Evolutionary conservation across 1,139 yeast species (phyloP), one percentile per base, ranked within the genome.

Genomic region (Trichomonascaceae sp.): DNA sequence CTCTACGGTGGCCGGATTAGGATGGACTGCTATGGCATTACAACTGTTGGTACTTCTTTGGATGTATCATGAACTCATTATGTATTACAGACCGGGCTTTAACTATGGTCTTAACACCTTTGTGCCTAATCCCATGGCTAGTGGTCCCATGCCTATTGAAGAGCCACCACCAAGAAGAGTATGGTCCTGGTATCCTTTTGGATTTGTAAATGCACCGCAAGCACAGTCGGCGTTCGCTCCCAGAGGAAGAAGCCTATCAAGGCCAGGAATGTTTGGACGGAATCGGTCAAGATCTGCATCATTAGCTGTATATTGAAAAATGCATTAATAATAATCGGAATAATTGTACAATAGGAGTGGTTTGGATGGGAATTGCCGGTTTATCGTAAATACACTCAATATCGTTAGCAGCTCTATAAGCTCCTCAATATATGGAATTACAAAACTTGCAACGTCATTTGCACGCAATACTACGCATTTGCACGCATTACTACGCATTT

Each of bases 1-100:
- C 1, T 52, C 54, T 9, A 46, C 60, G 9, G 58, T 54, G 2
- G 60, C 63, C 2, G 66, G 65, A 8, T 56, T 63, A 15, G 66
- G 66, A 30, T 63, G 66, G 66, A 20, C 63, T 10, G 49, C 58
- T n/a, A 50, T 54, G 17, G 55, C 57, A 7, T 57, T 63, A 45
- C 53, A 58, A 24, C 53, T 60, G 30, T 36, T 56, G 39, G 58
- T 58, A 38, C 45, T 60, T 2, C 41, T 60, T 8, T 58, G 61
- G 17, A 53, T 61, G 53, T 60, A 55, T 18, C 41, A 36, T 36
- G 41, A 36, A 7, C 41, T 36, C 17, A n/a, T 36, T 2, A 36
- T 36, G 41, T 36, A 36, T 27, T 8, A 27, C 9, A 27, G 32
- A 12, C 32, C 32, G 9, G 2, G 9, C 10, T 27, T 27, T 12